Percentiles rank a stretch among this genome's conserved stretches.
These are phyloP conservation scores for Artemisia tridentata DNA, from an alignment of 129 eudicot genomes.

Conservation along the genomic window DNA sequence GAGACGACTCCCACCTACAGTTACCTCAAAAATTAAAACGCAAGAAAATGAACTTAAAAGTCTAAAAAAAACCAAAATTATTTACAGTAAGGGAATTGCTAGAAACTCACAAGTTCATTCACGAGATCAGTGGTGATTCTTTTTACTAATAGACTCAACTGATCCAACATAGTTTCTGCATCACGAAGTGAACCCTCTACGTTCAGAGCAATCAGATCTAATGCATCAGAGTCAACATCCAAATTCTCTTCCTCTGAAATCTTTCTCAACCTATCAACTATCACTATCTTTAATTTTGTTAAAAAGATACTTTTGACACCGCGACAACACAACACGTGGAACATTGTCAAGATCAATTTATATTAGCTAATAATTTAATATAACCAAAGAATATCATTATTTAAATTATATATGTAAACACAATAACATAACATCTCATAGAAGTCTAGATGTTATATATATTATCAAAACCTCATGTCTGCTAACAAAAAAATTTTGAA, in stretches of 20 bases:
- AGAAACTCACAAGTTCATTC: constrained; percentile 81
- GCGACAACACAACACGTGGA: constrained; percentile 70
- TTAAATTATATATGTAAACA: too few species aligned
- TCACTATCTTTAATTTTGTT: constrained; percentile 70
- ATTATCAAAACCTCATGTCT: too few species aligned
- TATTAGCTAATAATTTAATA: too few species aligned
- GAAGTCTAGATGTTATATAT: too few species aligned
- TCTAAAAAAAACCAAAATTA: neutral
- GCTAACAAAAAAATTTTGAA: too few species aligned
- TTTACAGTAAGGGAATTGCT: neutral
- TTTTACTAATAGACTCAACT: constrained; percentile 84
- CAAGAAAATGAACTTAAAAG: too few species aligned
- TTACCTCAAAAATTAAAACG: too few species aligned
- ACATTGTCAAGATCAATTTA: constrained; percentile 78
- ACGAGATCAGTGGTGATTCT: constrained; percentile 74
- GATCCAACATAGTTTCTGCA: constrained; percentile 97
- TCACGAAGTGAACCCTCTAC: constrained; percentile 94
- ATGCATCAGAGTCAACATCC: constrained; percentile 72
- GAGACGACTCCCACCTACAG: too few species aligned
- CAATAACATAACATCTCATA: too few species aligned
- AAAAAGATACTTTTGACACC: constrained; percentile 80
- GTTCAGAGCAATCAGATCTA: constrained; percentile 76
- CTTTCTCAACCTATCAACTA: constrained; percentile 63
- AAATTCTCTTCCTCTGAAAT: constrained; percentile 69
- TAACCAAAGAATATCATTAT: too few species aligned